Evolutionary conservation across 768 basidiomycete genomes (phyloP).

Genomic region (Tubosaeta brunneosetosa): DNA sequence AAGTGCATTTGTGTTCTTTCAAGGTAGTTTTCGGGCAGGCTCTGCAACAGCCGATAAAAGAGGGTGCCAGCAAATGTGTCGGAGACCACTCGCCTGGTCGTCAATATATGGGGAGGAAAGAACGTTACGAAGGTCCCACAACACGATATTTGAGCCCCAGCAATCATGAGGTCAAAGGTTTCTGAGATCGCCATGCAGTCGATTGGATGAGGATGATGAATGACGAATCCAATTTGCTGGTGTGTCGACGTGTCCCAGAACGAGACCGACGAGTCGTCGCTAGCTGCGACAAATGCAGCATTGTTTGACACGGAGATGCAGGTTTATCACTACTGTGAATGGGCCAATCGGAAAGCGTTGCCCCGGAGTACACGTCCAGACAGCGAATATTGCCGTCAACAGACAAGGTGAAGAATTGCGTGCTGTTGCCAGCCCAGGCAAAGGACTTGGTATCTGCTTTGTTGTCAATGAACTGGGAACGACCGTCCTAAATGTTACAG

Average conservation of each 20-base stretch:
- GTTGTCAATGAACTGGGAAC: neutral
- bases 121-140: neutral
- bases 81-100: neutral
- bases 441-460: neutral
- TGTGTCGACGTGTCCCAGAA: slow-evolving; percentile 7
- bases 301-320: neutral
- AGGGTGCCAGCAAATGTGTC: no score
- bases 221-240: neutral
- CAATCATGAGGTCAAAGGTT: slow-evolving; percentile 1
- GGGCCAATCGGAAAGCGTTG: neutral
- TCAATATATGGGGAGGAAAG: neutral
- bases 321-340: neutral
- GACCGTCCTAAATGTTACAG: neutral
- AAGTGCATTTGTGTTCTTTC: neutral
- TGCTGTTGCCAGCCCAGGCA: neutral
- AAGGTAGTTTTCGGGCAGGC: neutral
- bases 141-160: neutral
- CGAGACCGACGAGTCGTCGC: neutral
- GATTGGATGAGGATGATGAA: neutral
- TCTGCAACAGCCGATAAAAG: no score
- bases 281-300: neutral
- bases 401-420: neutral
- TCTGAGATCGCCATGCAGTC: neutral
- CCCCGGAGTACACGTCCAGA: neutral
- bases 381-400: neutral